These are phyloP conservation scores for Ogataea allantospora DNA, from an alignment of 805 yeast genomes.

Conservation along the genomic window DNA sequence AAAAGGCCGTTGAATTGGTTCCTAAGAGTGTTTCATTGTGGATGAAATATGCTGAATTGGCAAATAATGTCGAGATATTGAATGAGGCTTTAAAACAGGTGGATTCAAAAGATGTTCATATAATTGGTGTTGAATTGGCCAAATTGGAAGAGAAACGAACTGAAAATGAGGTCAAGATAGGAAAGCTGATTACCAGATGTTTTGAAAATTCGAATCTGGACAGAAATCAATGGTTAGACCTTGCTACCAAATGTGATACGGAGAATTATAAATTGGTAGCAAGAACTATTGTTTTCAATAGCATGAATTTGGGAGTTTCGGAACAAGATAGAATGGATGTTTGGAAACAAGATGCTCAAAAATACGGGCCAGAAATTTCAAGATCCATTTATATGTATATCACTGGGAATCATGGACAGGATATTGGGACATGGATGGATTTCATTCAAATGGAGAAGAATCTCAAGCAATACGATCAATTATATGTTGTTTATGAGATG, in stretches of 20 bases:
- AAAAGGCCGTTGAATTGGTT: slow-evolving; percentile 66
- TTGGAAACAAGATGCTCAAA: slow-evolving; percentile 40
- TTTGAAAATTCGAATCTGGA: slow-evolving; percentile 38
- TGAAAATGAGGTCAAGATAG: slow-evolving; percentile 44
- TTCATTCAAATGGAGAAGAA: slow-evolving; percentile 39
- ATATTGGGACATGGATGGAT: slow-evolving; percentile 48
- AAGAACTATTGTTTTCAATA: slow-evolving; percentile 48
- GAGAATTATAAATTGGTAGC: slow-evolving; percentile 48
- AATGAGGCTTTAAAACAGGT: slow-evolving; percentile 59
- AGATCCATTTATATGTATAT: slow-evolving; percentile 48
- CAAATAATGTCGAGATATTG: slow-evolving; percentile 53
- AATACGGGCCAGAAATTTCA: slow-evolving; percentile 36
- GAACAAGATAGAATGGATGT: slow-evolving; percentile 23
- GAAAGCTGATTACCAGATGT: slow-evolving; percentile 49
- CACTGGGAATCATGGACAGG: slow-evolving; percentile 46
- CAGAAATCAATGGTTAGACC: slow-evolving; percentile 51
- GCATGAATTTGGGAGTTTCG: slow-evolving; percentile 35
- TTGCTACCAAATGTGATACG: slow-evolving; percentile 53
- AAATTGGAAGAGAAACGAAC: slow-evolving; percentile 59
- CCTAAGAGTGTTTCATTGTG: slow-evolving; percentile 67
- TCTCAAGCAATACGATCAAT: slow-evolving; percentile 25
- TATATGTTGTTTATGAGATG: slow-evolving; percentile 49
- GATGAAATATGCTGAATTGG: slow-evolving; percentile 53
- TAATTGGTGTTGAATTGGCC: slow-evolving; percentile 69
- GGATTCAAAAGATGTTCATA: slow-evolving; percentile 44